Conservation (phyloP, 495 filamentous ascomycete species). For the Aspergillus bridgeri region DNA sequence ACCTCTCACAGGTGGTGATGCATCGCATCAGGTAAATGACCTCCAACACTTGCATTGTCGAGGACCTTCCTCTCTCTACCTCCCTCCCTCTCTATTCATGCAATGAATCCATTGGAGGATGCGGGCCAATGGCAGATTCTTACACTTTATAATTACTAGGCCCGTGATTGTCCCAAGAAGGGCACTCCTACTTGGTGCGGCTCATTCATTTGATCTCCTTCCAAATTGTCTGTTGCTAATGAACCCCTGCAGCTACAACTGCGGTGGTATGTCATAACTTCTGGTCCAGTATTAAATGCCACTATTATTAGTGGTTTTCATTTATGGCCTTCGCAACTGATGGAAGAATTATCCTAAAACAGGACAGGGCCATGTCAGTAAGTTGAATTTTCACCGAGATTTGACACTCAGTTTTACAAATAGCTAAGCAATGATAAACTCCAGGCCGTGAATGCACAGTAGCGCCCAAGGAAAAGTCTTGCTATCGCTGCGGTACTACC, state of each 20-base stretch:
- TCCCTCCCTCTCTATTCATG: not conserved
- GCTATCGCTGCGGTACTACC: constrained; percentile 85
- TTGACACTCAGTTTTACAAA: not conserved
- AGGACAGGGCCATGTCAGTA: constrained; percentile 88
- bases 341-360: not conserved
- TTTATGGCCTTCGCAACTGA: not conserved
- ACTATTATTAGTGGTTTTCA: constrained; percentile 9
- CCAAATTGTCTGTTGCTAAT: constrained; percentile 14
- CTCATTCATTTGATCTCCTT: constrained; percentile 9
- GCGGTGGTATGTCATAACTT: constrained; percentile 55
- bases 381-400: constrained; percentile 28
- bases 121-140: not conserved
- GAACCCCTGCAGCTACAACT: constrained; percentile 62
- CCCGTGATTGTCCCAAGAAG: constrained; percentile 93
- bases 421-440: not conserved
- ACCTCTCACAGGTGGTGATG: constrained; percentile 60
- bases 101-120: constrained; percentile 7
- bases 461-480: constrained; percentile 89
- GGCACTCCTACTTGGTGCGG: constrained; percentile 82
- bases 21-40: constrained; percentile 62
- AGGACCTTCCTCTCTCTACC: not conserved
- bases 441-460: constrained; percentile 86
- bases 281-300: constrained; percentile 4
- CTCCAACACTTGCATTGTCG: constrained; percentile 5
- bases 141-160: constrained; percentile 44